Percentiles rank a stretch among this genome's conserved stretches.
Evolutionary conservation across 2,329 filamentous ascomycete genomes (phyloP).

Genomic region (Emydomyces testavorans): DNA sequence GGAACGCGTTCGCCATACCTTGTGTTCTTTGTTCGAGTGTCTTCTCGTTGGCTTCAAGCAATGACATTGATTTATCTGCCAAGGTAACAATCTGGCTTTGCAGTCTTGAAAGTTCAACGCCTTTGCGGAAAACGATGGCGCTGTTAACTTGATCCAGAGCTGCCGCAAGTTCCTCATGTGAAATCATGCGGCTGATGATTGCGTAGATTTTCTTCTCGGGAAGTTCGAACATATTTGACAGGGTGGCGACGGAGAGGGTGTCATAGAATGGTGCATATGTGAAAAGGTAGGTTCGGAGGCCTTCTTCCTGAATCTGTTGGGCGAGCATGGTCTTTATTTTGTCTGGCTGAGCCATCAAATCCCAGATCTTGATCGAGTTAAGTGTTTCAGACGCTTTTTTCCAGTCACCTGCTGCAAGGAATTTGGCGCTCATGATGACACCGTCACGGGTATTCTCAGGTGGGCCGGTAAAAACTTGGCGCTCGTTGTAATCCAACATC

Average conservation of each 20-base stretch:
- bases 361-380: slow-evolving; percentile 99
- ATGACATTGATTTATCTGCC: slow-evolving; percentile 86
- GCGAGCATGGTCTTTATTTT: slow-evolving; percentile 96
- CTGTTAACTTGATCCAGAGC: slow-evolving; percentile 96
- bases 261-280: slow-evolving; percentile 99
- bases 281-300: slow-evolving; percentile 95
- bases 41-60: slow-evolving; percentile 96
- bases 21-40: slow-evolving; percentile 94
- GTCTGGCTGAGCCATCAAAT: slow-evolving; percentile 82
- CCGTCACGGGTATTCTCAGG: slow-evolving; percentile 98
- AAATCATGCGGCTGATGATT: slow-evolving; percentile 98
- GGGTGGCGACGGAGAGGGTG: slow-evolving; percentile 73
- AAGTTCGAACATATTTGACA: slow-evolving; percentile 92
- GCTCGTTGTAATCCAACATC: slow-evolving; percentile 98
- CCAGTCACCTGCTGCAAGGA: slow-evolving; percentile 93
- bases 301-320: slow-evolving; percentile 97
- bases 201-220: slow-evolving; percentile 82
- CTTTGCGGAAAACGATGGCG: slow-evolving; percentile 98
- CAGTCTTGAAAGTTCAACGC: slow-evolving; percentile 89
- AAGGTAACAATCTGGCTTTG: slow-evolving; percentile 90
- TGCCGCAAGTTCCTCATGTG: slow-evolving; percentile 91
- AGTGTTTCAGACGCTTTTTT: slow-evolving; percentile 91
- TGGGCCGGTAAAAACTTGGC: slow-evolving; percentile 96
- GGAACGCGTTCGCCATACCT: slow-evolving; percentile 88
- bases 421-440: slow-evolving; percentile 98